Base-by-base conservation (phyloP, 2,329 filamentous ascomycete species). In the Diaporthe eres region DNA sequence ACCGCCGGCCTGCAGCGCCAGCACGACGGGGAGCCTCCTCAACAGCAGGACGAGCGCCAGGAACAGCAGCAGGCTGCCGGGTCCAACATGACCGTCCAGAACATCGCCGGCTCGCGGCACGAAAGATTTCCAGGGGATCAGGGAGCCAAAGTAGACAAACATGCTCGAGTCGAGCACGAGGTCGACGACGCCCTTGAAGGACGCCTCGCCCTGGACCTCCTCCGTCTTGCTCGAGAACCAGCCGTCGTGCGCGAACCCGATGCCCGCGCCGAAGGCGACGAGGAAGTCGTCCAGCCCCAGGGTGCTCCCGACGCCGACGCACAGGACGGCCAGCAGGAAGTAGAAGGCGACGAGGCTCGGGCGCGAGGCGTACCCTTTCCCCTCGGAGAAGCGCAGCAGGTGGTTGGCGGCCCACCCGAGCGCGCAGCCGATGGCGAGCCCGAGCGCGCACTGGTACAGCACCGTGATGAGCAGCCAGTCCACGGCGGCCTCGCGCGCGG, bases 371-470 rank as follows among this genome's bases (percentile, higher is more conserved):
- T 67, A 78, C 4, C 71, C 76, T 7, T 42, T 67, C 15, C 42
- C 63, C 71, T 77, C 74, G 25, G 77, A 73, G 65, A 49, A 65
- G 34, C 75, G 72, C 39, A 77, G 77, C 53, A 76, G 37, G 31
- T 93, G 90, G 80, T 93, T 93, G 0, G 92, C 92, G 55, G 93
- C 79, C 90, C 91, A 94, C 0, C 93, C 93, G 2, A 94, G 89
- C 0, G 86, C 82, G 15, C 87, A 88, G 0, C 93, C 93, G 78
- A 94, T 94, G 0, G 88, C 83, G 4, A 94, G 83, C 78, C 92
- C 93, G 72, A 94, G 80, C 5, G 93, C 63, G 73, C 94, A 93
- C 0, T 88, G 90, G 81, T 94, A 94, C 0, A 86, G 88, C 89
- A 91, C 92, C 0, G 91, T 94, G 80, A 94, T 92, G 60, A 90